Evolutionary conservation across 148 eudicot species (phyloP).

Genomic region (Talinum fruticosum): DNA sequence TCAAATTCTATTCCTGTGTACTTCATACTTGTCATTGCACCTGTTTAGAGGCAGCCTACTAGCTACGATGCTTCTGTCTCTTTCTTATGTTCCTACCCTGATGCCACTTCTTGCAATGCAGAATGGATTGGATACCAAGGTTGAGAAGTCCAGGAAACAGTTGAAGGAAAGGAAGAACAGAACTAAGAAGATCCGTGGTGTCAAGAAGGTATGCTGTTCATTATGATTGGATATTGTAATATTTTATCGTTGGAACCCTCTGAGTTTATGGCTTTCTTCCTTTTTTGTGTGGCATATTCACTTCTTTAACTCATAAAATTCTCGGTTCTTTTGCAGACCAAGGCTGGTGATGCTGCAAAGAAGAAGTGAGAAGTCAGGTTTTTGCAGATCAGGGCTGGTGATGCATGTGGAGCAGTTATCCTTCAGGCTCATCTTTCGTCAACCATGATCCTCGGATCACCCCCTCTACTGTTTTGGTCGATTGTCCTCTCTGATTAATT

Average conservation of each 20-base stretch:
- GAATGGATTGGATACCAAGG: constrained; percentile 82
- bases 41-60: too few relatives aligned
- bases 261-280: background rate
- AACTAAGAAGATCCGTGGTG: constrained; percentile 82
- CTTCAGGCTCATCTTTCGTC: background rate
- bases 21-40: too few relatives aligned
- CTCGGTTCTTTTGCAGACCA: constrained; percentile 28
- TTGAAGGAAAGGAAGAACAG: constrained; percentile 88
- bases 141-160: constrained; percentile 82
- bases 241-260: background rate
- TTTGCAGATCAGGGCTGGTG: background rate
- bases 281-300: background rate
- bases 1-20: too few relatives aligned
- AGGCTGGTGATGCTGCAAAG: constrained; percentile 75
- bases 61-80: too few relatives aligned
- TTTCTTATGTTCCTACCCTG: too few relatives aligned
- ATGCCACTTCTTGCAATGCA: constrained; percentile 9
- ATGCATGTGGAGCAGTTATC: constrained; percentile 9
- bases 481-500: background rate
- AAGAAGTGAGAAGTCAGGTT: constrained; percentile 42
- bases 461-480: background rate
- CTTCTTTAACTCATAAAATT: background rate
- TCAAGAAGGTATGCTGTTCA: constrained; percentile 55
- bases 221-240: too few relatives aligned
- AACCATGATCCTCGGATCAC: background rate